Evolutionary conservation across 1,139 yeast genomes (phyloP), one percentile per base, ranked within the genome.

Genomic region (Suhomyces wounanorum): DNA sequence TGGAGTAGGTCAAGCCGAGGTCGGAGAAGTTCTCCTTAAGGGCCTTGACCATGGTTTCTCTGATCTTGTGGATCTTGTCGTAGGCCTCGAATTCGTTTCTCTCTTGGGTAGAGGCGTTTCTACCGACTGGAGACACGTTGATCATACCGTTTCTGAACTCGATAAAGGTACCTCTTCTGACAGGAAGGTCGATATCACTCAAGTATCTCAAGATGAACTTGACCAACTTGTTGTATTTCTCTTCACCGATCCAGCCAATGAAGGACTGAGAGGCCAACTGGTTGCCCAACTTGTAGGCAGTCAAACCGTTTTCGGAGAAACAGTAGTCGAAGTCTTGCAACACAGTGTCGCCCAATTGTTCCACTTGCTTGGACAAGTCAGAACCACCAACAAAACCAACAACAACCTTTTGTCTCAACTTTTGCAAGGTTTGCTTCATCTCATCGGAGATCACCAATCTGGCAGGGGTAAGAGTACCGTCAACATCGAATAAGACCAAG

Each of bases 81-180:
- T 64, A 94, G 60, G 75, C 78, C 79, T 94, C 98, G 68, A 79
- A 94, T 62, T 91, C 97, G 72, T 82, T 85, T 78, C 99, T 89
- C 80, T 94, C 98, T 58, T 82, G 83, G 59, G 90, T 89, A 41
- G 96, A 85, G 56, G 99, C 98, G 72, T 94, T 95, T 84, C 99
- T 89, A 66, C 99, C 99, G 55, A 94, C 84, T 61, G 99, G 99
- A 16, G 97, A 91, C 55, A 94, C 90, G 73, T 94, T 94, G 75
- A 94, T 89, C 97, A 94, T 92, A 72, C 99, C 99, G 73, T 94
- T 94, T 83, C 99, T 90, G 82, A 94, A 95, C 79, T 94, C 99
- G 62, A 94, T 76, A 73, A 94, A 94, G 55, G 99, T 94, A 74
- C 99, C 99, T 79, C 97, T 87, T 85, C 92, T 85, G 63, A 85